Base-by-base conservation (phyloP, 164 flowering plant genomes). In the Vitis cinerea region DNA sequence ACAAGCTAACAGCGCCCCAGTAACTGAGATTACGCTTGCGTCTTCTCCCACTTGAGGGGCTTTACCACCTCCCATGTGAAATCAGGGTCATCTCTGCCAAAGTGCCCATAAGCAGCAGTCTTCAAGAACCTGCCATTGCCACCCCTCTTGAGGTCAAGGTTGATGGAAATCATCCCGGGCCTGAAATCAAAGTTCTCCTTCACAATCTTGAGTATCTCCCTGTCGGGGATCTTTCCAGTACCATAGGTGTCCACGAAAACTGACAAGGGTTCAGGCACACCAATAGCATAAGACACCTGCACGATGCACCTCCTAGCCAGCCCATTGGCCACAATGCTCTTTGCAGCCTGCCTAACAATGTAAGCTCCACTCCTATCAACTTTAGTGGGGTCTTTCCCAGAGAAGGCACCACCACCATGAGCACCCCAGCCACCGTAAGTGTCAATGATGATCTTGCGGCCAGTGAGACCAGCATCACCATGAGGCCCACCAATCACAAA, bases 341-440 rank as follows among this genome's bases (percentile, higher is more conserved):
- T 86, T 10, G 90, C 90, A 49, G 87, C 87, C 75, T 83, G 87
- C 74, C 90, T 82, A 3, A 81, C 90, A 73, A 86, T 78, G 83
- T 86, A 86, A 30, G 90, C 90, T 9, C 87, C 87, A 59, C 87
- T 84, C 51, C 90, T 74, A 61, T 86, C 90, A 62, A 84, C 87
- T 81, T 85, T 85, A 60, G 88, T 83, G 3, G 86, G 85, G 72
- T 85, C 88, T 69, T 85, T 85, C 15, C 88, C 88, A 0, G 88
- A 85, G 74, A 85, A 85, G 10, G 88, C 88, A 59, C 88, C 86
- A 44, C 88, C 88, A 62, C 88, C 88, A 9, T 85, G 88, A 27
- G 88, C 90, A 0, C 90, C 90, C 90, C 90, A 87, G 2, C 90
- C 90, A 59, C 90, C 88, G 58, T 87, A 87, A 17, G 90, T 87